Percentiles rank a stretch among this genome's conserved stretches.
Conservation (phyloP, 169 alveolate genomes). For the Eimeria necatrix region DNA sequence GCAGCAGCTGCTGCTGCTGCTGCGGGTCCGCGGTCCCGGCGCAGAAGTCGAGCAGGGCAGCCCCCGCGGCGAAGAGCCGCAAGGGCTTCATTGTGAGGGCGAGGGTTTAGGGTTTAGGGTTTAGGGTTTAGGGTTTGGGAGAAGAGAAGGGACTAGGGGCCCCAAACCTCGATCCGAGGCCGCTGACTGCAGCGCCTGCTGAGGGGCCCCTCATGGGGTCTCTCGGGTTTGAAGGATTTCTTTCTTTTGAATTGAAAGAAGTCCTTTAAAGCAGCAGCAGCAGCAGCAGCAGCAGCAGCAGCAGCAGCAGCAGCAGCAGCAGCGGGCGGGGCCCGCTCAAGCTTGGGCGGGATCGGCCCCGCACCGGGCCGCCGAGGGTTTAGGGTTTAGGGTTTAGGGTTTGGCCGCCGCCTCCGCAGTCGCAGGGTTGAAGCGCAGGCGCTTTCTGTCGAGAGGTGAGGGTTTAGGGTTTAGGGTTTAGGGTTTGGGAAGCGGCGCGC, state of each 20-base stretch:
- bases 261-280: background rate
- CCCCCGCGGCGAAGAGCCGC: background rate
- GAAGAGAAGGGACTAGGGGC: background rate
- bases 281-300: background rate
- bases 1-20: background rate
- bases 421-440: background rate
- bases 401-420: background rate
- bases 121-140: background rate
- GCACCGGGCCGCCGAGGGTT: background rate
- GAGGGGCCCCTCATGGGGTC: slow-evolving; percentile 44
- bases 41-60: slow-evolving; percentile 6
- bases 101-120: no score
- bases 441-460: background rate
- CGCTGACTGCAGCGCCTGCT: background rate
- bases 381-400: background rate
- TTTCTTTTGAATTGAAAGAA: background rate
- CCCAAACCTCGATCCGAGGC: slow-evolving; percentile 6
- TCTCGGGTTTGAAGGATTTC: background rate
- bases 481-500: no score
- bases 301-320: no score
- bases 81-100: slow-evolving; percentile 4
- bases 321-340: no score
- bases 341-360: slow-evolving; percentile 51
- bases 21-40: background rate
- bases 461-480: background rate